Percentiles rank a stretch among this genome's conserved stretches.
Evolutionary conservation across 371 early-diverging fungal species (phyloP).

Genomic region (Dichotomocladium elegans): DNA sequence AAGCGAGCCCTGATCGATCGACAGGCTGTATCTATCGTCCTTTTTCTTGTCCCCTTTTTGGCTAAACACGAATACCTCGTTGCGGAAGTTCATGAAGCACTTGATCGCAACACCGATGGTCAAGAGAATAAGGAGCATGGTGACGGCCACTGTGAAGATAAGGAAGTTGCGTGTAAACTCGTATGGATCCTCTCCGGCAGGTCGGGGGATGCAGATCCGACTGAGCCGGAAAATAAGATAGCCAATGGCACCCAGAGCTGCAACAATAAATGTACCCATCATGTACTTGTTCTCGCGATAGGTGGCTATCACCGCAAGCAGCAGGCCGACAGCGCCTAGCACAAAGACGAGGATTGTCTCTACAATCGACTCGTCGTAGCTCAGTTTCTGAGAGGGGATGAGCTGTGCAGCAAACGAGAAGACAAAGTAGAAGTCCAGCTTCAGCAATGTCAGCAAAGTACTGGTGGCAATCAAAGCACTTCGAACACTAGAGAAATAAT

Average conservation of each 20-base stretch:
- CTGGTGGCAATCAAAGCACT: constrained; percentile 36
- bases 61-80: constrained; percentile 21
- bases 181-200: constrained; percentile 26
- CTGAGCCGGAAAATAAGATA: constrained; percentile 38
- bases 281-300: constrained; percentile 34
- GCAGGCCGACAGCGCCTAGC: constrained; percentile 25
- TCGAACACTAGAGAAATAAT: constrained; percentile 20
- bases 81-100: constrained; percentile 23
- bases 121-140: constrained; percentile 17
- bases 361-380: constrained; percentile 26
- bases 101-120: constrained; percentile 20
- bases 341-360: constrained; percentile 42
- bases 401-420: constrained; percentile 47
- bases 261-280: constrained; percentile 18
- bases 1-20: constrained; percentile 27
- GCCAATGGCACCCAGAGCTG: constrained; percentile 13
- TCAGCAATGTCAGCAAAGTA: constrained; percentile 31
- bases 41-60: constrained; percentile 12
- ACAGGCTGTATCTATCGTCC: constrained; percentile 3
- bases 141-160: constrained; percentile 35
- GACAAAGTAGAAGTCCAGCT: constrained; percentile 44
- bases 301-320: constrained; percentile 25
- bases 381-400: constrained; percentile 35
- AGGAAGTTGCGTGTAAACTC: constrained; percentile 40
- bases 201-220: constrained; percentile 17